Evolutionary conservation across 1,284 basidiomycete species (phyloP), one percentile per base, ranked within the genome.

Genomic region (Stygiomarasmius scandens): DNA sequence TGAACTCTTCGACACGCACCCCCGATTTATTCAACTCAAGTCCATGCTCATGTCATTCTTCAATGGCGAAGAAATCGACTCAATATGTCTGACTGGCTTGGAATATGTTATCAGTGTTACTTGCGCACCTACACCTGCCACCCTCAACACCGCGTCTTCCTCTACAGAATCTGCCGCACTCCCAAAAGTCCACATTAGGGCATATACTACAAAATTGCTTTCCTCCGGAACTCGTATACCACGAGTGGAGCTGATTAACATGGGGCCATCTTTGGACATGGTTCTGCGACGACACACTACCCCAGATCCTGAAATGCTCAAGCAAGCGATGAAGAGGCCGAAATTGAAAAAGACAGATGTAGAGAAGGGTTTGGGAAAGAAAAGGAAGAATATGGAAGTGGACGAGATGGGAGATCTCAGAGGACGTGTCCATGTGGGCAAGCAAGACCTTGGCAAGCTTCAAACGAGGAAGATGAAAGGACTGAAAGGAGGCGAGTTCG

Each of bases 351-450:
- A 94, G 77, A 82, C 82, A 63, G 91, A 94, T 48, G 76, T 94
- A 49, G 93, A 93, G 77, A 89, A 83, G 70, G 94, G 94, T 0
- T 70, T 93, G n/a, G 93, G 92, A 41, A 93, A 93, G 82, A 95
- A 93, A 83, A 85, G 84, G 74, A 95, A 94, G 85, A 98, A 98
- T 73, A 73, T 96, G 72, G 95, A 97, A 78, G 93, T 95, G 62
- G 96, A 99, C 77, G 94, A 95, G 73, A 98, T 98, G 96, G 96
- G 96, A 58, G 95, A 99, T 74, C 76, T 96, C 74, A 84, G 96
- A 63, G 96, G 96, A 49, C 81, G 88, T 59, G 85, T 99, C 53
- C 96, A 98, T 73, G 74, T 99, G 49, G 93, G 80, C 57, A 92
- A 87, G 73, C 96, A 99, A 79, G 94, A 99, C 74, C 73, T 99